phyloP scores from a whole-genome alignment of 495 filamentous ascomycete genomes.

The Neurospora sp. region DNA sequence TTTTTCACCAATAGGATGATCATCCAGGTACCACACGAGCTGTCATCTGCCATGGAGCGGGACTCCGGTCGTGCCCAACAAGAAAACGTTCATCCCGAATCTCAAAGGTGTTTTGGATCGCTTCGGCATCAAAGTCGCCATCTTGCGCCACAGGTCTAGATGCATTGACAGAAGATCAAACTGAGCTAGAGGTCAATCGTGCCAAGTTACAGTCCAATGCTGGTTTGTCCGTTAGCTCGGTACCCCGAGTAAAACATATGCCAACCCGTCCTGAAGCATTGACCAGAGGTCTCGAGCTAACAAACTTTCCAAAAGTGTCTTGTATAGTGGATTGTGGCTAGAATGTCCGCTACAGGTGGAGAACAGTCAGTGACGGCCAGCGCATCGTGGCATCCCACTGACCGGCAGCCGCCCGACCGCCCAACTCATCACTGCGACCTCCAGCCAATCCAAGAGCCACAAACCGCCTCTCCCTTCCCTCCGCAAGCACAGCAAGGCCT shows the following conservation, averaged over 20 bases:
- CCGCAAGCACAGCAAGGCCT: not conserved
- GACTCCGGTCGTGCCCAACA: not conserved
- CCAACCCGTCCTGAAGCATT: not conserved
- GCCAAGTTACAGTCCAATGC: not conserved
- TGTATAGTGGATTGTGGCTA: not conserved
- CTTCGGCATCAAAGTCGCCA: not conserved
- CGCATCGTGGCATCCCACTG: not conserved
- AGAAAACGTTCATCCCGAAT: not conserved
- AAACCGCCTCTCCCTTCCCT: not conserved
- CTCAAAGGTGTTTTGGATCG: not conserved
- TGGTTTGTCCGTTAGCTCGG: not conserved
- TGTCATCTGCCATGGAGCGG: not conserved
- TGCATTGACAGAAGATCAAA: not conserved
- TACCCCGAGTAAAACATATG: not conserved
- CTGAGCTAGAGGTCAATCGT: not conserved
- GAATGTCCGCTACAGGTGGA: not conserved
- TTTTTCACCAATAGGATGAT: not conserved
- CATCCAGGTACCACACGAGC: not conserved
- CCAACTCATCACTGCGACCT: not conserved
- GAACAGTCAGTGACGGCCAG: not conserved
- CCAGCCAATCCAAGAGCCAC: not conserved
- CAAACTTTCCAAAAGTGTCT: not conserved
- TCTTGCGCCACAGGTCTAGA: not conserved
- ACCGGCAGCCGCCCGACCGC: not conserved
- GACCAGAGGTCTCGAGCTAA: not conserved